Evolutionary conservation across 2,329 filamentous ascomycete species (phyloP).

Genomic region (Sporothrix schenckii): DNA sequence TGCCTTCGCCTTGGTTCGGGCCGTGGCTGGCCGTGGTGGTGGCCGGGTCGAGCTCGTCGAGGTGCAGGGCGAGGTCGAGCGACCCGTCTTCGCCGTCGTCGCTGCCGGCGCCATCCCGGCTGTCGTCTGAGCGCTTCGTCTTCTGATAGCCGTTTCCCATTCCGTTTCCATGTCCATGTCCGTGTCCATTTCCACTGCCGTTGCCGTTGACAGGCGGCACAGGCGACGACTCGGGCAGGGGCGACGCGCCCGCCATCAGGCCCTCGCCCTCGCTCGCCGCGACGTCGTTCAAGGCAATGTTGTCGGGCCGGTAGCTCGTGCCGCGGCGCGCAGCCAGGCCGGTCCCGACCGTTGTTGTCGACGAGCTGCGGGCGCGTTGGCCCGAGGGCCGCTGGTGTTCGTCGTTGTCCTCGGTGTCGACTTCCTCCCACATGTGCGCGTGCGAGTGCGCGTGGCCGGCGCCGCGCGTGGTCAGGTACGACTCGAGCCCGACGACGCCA

Average conservation of each 20-base stretch:
- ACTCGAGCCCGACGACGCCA: constrained; percentile 81
- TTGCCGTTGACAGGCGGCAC: constrained; percentile 36
- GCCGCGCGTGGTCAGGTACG: constrained; percentile 76
- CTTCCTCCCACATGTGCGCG: constrained; percentile 58
- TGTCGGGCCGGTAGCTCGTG: constrained; percentile 49
- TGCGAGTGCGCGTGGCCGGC: constrained; percentile 65
- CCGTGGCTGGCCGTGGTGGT: constrained; percentile 33
- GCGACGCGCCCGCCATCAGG: constrained; percentile 62
- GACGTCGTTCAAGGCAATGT: constrained; percentile 57
- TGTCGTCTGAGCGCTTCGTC: background rate
- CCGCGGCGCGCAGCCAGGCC: constrained; percentile 48
- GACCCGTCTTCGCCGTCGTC: constrained; percentile 53
- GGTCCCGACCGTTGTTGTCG: constrained; percentile 28
- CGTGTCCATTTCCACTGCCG: constrained; percentile 1
- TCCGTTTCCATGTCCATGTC: background rate
- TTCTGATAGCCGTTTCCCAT: background rate
- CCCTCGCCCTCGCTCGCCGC: constrained; percentile 52
- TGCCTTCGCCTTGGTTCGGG: constrained; percentile 36
- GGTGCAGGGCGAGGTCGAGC: constrained; percentile 58
- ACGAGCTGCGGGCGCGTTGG: background rate
- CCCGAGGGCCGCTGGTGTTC: constrained; percentile 32
- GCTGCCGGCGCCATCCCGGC: constrained; percentile 40
- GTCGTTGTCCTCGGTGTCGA: constrained; percentile 45
- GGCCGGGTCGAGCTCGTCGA: constrained; percentile 60
- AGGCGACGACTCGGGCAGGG: constrained; percentile 59